phyloP scores from a whole-genome alignment of 2,329 filamentous ascomycete genomes.

The Colletotrichum limetticola region DNA sequence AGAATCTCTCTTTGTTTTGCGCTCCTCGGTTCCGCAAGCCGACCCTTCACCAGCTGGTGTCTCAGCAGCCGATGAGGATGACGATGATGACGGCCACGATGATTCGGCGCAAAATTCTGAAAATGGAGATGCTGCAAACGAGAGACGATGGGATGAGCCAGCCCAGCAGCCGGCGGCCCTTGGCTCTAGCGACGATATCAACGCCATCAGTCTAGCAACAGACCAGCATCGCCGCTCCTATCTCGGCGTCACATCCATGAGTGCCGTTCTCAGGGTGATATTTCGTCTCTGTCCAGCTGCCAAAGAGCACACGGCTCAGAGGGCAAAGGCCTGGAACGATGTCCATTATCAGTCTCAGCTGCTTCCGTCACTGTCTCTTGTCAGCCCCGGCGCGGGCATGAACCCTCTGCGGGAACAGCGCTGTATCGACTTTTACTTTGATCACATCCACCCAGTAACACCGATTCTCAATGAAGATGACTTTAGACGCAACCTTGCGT shows the following conservation, averaged over 20 bases:
- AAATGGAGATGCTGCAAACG: constrained; percentile 40
- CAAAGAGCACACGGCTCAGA: constrained; percentile 41
- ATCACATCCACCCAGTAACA: constrained; percentile 68
- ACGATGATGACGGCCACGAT: constrained; percentile 22
- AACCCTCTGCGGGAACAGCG: constrained; percentile 43
- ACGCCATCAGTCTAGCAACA: constrained; percentile 57
- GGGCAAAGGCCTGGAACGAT: constrained; percentile 39
- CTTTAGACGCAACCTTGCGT: constrained; percentile 49
- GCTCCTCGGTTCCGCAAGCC: not conserved
- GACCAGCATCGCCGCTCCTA: constrained; percentile 68
- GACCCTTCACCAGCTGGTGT: constrained; percentile 11
- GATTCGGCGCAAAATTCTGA: constrained; percentile 41
- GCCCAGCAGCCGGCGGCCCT: constrained; percentile 37
- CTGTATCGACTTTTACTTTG: constrained; percentile 70
- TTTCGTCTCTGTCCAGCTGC: constrained; percentile 46
- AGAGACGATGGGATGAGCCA: constrained; percentile 44
- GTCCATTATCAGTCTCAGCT: constrained; percentile 43
- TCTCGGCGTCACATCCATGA: constrained; percentile 72
- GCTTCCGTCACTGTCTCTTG: constrained; percentile 37
- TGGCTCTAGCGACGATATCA: constrained; percentile 45
- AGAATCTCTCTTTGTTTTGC: constrained; percentile 1
- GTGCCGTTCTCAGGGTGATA: constrained; percentile 70
- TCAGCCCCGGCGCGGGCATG: constrained; percentile 53
- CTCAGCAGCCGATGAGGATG: not conserved
- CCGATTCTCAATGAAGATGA: constrained; percentile 69